phyloP scores from a whole-genome alignment of 768 basidiomycete genomes.

The Amanita jacksonii region DNA sequence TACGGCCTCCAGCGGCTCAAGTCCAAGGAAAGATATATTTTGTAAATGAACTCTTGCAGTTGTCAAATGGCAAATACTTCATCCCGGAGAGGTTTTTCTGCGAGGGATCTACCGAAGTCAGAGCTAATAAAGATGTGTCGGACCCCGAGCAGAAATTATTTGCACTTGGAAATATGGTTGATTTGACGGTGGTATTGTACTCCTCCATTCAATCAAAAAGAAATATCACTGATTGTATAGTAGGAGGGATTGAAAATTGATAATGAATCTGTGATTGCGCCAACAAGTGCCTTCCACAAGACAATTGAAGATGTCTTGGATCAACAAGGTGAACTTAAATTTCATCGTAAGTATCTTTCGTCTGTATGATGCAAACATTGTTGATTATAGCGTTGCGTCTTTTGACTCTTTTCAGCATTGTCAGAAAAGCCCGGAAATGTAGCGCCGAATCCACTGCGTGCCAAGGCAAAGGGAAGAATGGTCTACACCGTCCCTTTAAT shows the following conservation, averaged over 20 bases:
- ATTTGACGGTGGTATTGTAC: neutral
- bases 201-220: neutral
- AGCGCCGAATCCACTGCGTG: slow-evolving; percentile 19
- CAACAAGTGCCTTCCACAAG: neutral
- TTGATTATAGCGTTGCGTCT: neutral
- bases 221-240: neutral
- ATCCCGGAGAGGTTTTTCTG: neutral
- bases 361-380: slow-evolving; percentile 2
- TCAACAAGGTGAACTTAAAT: neutral
- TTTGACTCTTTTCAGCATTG: neutral
- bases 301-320: neutral
- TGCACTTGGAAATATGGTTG: slow-evolving; percentile 2
- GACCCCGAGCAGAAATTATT: neutral
- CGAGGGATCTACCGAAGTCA: neutral
- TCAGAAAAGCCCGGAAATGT: neutral
- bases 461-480: slow-evolving; percentile 18
- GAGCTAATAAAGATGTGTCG: neutral
- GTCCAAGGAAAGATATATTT: neutral
- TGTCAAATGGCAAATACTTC: slow-evolving; percentile 2
- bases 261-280: neutral
- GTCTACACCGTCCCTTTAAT: slow-evolving; percentile 25
- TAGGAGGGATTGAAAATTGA: slow-evolving; percentile 1
- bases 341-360: slow-evolving; percentile 9
- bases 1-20: neutral
- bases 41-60: neutral